Evolutionary conservation across 169 alveolate species (phyloP), one percentile per base, ranked within the genome.

Genomic region (Theileria annulata): DNA sequence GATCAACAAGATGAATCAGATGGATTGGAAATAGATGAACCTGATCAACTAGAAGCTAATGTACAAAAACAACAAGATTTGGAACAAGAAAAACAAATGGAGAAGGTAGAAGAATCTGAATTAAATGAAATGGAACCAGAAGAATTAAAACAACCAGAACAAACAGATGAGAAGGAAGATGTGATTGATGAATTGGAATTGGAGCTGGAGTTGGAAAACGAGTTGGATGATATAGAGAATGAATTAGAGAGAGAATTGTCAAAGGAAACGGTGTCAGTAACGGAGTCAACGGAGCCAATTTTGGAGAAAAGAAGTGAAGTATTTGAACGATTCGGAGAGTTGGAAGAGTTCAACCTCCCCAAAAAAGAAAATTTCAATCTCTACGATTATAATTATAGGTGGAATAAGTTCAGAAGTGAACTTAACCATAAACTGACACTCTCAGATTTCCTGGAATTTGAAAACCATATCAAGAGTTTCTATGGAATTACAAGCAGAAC

Each of bases 401-500:
- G 89, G 89, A 25, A 73, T 6, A 67, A 68, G 27, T 82, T 49
- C 77, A 69, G 80, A 35, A 58, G 42, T 31, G 51, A 66, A n/a
- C 23, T 82, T 0, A 37, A 56, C 15, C 33, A 58, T 31, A 47
- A 62, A 4, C 71, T 82, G 15, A 19, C 68, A 9, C 62, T 82
- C 13, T 23, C 89, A 2, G 72, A 82, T 33, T 60, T 82, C 60
- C 72, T 82, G 1, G 89, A 82, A 47, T 82, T 82, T 42, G 89
- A 82, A 58, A 84, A 82, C 30, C n/a, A 33, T 27, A 72, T 35
- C 25, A 35, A 49, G 31, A 42, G 19, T 17, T n/a, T 12, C 2
- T 56, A 28, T 25, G 51, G 31, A 1, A 8, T 12, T 15, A 70
- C 37, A 19, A n/a, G 47, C 19, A 12, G 8, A 23, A 64, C 27